Percentiles rank a stretch among this genome's conserved stretches.
Evolutionary conservation across 768 basidiomycete genomes (phyloP).

Genomic region (Dioszegia aurantiaca): DNA sequence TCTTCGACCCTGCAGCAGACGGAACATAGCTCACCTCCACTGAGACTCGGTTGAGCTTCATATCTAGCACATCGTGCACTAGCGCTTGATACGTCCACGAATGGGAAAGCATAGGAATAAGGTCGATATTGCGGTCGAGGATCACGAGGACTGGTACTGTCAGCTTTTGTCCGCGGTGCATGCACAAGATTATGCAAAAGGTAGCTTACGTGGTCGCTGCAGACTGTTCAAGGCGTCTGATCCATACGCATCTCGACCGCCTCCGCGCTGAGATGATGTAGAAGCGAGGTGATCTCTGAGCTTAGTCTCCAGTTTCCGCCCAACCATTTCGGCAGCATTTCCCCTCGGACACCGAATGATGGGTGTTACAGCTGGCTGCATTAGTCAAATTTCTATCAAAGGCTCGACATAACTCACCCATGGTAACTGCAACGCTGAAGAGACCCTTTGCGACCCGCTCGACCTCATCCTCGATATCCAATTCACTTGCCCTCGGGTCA

Average conservation of each 20-base stretch:
- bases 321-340: slow-evolving; percentile 99
- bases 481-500: slow-evolving; percentile 82
- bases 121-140: slow-evolving; percentile 88
- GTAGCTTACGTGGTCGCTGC: slow-evolving; percentile 71
- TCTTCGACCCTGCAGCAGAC: neutral
- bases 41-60: slow-evolving; percentile 91
- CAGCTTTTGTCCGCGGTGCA: neutral
- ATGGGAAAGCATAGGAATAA: slow-evolving; percentile 88
- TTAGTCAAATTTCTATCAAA: neutral
- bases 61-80: slow-evolving; percentile 93
- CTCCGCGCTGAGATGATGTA: slow-evolving; percentile 41
- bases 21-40: slow-evolving; percentile 58
- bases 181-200: neutral
- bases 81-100: slow-evolving; percentile 99
- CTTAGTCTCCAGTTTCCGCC: slow-evolving; percentile 87
- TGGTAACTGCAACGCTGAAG: slow-evolving; percentile 84
- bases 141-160: slow-evolving; percentile 73
- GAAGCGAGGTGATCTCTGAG: slow-evolving; percentile 77
- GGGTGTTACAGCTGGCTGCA: slow-evolving; percentile 74
- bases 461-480: slow-evolving; percentile 87
- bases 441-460: slow-evolving; percentile 86
- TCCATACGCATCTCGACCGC: slow-evolving; percentile 63
- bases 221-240: slow-evolving; percentile 77
- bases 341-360: slow-evolving; percentile 91
- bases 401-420: slow-evolving; percentile 58